Percentiles rank a stretch among this genome's conserved stretches.
These are phyloP conservation scores for Ramalina intermedia DNA, from an alignment of 495 filamentous ascomycete genomes.

Conservation along the genomic window DNA sequence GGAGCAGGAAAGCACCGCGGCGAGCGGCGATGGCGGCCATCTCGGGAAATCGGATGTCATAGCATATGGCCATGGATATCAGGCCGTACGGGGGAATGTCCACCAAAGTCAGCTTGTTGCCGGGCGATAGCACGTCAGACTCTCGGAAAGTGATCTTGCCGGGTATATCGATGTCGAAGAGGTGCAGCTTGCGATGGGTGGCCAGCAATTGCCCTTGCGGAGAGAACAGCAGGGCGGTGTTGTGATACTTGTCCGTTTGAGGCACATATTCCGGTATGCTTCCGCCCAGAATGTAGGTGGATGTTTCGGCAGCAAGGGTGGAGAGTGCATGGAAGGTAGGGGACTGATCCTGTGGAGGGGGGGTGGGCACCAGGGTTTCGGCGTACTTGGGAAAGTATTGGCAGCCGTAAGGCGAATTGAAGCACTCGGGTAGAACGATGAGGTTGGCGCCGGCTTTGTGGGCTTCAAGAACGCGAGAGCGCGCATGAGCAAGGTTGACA, in stretches of 20 bases:
- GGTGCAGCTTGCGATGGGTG: slow-evolving; percentile 82
- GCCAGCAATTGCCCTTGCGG: slow-evolving; percentile 65
- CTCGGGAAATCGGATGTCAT: slow-evolving; percentile 94
- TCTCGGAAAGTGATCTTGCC: slow-evolving; percentile 86
- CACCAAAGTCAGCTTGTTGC: slow-evolving; percentile 65
- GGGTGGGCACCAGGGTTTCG: slow-evolving; percentile 68
- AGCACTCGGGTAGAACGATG: slow-evolving; percentile 64
- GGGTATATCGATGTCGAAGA: slow-evolving; percentile 99
- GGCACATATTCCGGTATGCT: slow-evolving; percentile 73
- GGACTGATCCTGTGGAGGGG: slow-evolving; percentile 51
- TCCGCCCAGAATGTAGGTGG: slow-evolving; percentile 72
- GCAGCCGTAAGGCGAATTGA: slow-evolving; percentile 93
- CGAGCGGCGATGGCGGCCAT: slow-evolving; percentile 81
- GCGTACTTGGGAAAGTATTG: slow-evolving; percentile 86
- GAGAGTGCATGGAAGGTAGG: slow-evolving; percentile 79
- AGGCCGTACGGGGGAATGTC: slow-evolving; percentile 76
- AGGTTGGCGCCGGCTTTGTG: slow-evolving; percentile 53
- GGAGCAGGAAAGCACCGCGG: slow-evolving; percentile 61
- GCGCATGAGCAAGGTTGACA: slow-evolving; percentile 68
- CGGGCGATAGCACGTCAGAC: slow-evolving; percentile 72
- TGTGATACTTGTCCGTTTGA: slow-evolving; percentile 64
- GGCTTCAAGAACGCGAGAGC: slow-evolving; percentile 70
- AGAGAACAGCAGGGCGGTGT: slow-evolving; percentile 74
- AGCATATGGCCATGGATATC: slow-evolving; percentile 84
- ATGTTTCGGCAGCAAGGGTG: slow-evolving; percentile 58